Base-by-base conservation (phyloP, 1,139 yeast species). In the Geotrichum klebahnii region DNA sequence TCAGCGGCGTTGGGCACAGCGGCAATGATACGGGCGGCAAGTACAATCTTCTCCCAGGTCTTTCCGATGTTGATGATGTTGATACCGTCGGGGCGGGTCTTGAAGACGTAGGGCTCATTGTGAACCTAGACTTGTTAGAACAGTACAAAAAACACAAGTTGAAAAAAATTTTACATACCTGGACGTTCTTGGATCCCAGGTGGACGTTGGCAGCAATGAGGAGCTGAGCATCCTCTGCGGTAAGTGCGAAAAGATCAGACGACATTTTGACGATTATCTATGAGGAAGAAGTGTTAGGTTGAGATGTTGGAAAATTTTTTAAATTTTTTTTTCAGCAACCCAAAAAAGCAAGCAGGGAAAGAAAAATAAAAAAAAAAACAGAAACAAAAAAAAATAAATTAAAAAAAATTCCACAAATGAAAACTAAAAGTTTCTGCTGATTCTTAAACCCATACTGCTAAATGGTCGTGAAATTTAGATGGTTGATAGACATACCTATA, bases 41-140 rank as follows among this genome's bases (percentile, higher is more conserved):
- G 82, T 63, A 92, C 97, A 76, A 94, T 87, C 82, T 94, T 94
- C 82, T 94, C 97, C 98, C 98, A 92, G 71, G 99, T 94, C 82
- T 92, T 92, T 80, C 95, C 92, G 72, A 92, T 80, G 90, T 92
- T 88, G 78, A 94, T 89, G 69, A 94, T 80, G 82, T 88, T 89
- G 71, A 94, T 97, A 83, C 99, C 99, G 76, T 94, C 99, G 78
- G 96, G 95, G 81, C 99, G 90, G 78, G 96, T 85, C 80, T 89
- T 87, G 92, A 81, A 88, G 70, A 94, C 96, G 85, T 94, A 94
- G 76, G 96, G 92, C 78, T 88, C 92, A 87, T 92, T 94, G 90
- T 90, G 97, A 71, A 89, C 95, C 92, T 82, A 33, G 31, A 23
- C 6, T 8, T 6, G 6, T n/a, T 4, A n/a, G n/a, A 6, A 17